Evolutionary conservation across 345 rosid species (phyloP).

Genomic region (Brassica nigra): DNA sequence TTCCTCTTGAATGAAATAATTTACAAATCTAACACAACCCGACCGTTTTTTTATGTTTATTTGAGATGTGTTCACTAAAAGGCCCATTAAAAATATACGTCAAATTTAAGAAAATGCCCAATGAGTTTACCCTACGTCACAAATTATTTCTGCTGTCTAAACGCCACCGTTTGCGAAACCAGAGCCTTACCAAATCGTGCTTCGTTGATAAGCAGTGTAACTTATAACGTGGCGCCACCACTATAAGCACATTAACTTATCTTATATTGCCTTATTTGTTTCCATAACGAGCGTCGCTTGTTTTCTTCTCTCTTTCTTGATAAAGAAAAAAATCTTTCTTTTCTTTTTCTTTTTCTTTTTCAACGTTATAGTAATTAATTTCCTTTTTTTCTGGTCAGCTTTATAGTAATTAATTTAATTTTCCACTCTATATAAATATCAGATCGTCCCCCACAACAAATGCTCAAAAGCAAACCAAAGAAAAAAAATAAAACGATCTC

Average conservation of each 20-base stretch:
- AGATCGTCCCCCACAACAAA: slow-evolving; percentile 2
- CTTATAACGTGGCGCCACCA: not conserved
- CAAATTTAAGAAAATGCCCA: not conserved
- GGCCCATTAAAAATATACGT: not conserved
- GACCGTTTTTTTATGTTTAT: not conserved
- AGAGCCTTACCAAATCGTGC: not conserved
- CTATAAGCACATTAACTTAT: not conserved
- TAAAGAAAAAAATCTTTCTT: not conserved
- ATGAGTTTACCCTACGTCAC: not conserved
- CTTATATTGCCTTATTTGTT: not conserved
- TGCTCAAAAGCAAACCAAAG: slow-evolving; percentile 7
- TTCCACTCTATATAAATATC: slow-evolving; percentile 3
- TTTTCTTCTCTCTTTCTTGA: slow-evolving; percentile 8
- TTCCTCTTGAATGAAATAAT: not conserved
- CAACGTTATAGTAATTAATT: too few species aligned
- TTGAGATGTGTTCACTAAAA: not conserved
- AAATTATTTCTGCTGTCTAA: not conserved
- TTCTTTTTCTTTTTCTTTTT: not conserved
- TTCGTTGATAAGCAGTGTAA: not conserved
- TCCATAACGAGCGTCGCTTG: not conserved
- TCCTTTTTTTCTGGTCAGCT: not conserved
- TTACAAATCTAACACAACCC: not conserved
- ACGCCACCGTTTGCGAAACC: not conserved
- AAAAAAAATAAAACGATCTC: not conserved
- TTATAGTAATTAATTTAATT: not conserved